Evolutionary conservation across 352 stramenopile species (phyloP), one percentile per base, ranked within the genome.

Genomic region (Phytophthora pisi): DNA sequence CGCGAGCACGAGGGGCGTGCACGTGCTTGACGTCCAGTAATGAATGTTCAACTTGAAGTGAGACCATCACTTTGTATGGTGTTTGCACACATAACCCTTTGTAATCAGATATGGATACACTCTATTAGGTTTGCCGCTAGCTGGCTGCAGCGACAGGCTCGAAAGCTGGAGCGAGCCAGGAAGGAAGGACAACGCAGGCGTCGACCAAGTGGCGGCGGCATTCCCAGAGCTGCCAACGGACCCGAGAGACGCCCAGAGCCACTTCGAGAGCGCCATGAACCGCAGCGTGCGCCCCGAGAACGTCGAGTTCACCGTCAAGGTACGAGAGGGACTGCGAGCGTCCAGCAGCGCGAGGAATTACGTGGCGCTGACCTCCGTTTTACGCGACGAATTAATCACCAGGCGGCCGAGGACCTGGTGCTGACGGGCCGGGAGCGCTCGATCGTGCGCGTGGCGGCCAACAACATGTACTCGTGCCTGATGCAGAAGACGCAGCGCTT

Each of bases 401-500:
- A 92, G 87, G 87, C 87, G 38, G 85, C 80, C 3, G 86, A 94
- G 45, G 84, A 94, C 54, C 74, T 96, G 31, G 79, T 93, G 50
- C 66, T 94, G 26, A 84, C 80, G 16, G 86, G 88, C 59, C 91
- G 86, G 47, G 86, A 94, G 64, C 84, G 86, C 28, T 94, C 86
- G 26, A 93, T 95, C 63, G 82, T 94, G 61, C 88, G 88, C 53
- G 88, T 94, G 49, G 72, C 88, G 0, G 86, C 86, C 43, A 96
- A 93, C 79, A 94, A 93, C 66, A 92, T 93, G 84, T 94, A 94
- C 74, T 93, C 88, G 71, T 99, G 97, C 68, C 81, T 99, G 51
- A 99, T 99, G 97, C 90, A 99, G 54, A 99, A 99, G 78, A 98
- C 96, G 18, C 97, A 99, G 82, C 91, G 96, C 18, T 99, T 99